Evolutionary conservation across 1,284 basidiomycete species (phyloP), one percentile per base, ranked within the genome.

Genomic region (Ustilago curta): DNA sequence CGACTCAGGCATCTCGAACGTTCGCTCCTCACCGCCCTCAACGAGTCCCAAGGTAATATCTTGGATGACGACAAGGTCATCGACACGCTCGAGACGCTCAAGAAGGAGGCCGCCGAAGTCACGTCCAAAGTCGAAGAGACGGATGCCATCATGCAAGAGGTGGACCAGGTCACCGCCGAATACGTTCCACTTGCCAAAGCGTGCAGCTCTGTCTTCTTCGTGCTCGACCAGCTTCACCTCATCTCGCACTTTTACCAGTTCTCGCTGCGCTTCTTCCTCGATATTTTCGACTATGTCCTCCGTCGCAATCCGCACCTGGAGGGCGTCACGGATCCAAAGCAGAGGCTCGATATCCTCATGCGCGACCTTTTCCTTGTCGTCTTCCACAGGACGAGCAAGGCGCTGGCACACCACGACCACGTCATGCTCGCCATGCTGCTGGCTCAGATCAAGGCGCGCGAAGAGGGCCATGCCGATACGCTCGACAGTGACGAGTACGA

Each of bases 201-300:
- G 1, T 97, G 95, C 88, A 97, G 95, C 83, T 91, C 94, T 2
- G 91, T 98, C 55, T 99, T 95, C 89, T 99, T 99, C 87, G 92
- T 97, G 59, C 88, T 99, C 71, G 95, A 98, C 83, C 95, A 97
- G 83, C 89, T 99, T 53, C 92, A 94, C 80, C 88, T 92, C 56
- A 90, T 98, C 87, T 94, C 97, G 83, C 96, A 98, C 87, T 99
- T 99, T 87, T 99, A 99, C 85, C 94, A 98, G 85, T 99, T 99
- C 88, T 98, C 96, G 1, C 89, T 99, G 55, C 91, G 90, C 44
- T 98, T 97, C 88, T 99, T 99, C 91, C 90, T 98, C 69, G 95
- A 97, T 84, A 96, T 99, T 79, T 99, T 99, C 86, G 94, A 98
- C 87, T 93, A 92, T 78, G 91, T 98, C 60, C 89, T 99, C 8